Conservation (phyloP, 495 filamentous ascomycete species). For the Talaromyces borbonicus region DNA sequence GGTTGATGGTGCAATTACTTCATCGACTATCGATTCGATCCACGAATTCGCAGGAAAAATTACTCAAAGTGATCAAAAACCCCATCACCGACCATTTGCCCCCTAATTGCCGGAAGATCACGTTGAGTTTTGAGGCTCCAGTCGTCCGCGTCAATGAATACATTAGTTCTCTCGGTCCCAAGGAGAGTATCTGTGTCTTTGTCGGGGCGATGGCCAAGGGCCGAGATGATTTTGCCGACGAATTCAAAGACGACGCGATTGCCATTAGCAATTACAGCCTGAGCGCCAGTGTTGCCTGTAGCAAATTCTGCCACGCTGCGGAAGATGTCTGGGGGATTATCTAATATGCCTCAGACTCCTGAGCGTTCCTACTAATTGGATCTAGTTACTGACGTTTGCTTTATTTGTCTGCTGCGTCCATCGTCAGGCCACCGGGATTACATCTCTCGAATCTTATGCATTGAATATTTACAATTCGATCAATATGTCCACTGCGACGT, state of each 20-base stretch:
- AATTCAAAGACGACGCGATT: conserved; percentile 91
- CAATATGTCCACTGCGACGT: too few relatives aligned
- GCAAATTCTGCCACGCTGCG: conserved; percentile 97
- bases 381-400: conserved; percentile 1
- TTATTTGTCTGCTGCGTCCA: background rate
- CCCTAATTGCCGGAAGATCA: conserved; percentile 94
- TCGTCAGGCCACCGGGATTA: background rate
- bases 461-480: conserved; percentile 2
- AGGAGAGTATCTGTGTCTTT: conserved; percentile 94
- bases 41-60: conserved; percentile 91
- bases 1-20: conserved; percentile 97
- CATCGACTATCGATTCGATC: conserved; percentile 94
- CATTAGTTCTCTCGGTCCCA: conserved; percentile 60
- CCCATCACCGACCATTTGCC: conserved; percentile 95
- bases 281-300: conserved; percentile 93
- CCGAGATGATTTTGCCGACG: conserved; percentile 87
- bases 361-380: background rate
- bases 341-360: conserved; percentile 26
- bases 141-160: conserved; percentile 86
- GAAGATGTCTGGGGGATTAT: conserved; percentile 95
- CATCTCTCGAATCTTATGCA: background rate
- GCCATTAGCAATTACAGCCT: conserved; percentile 97
- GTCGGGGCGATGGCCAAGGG: conserved; percentile 98
- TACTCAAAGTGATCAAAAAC: conserved; percentile 94
- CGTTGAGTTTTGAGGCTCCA: conserved; percentile 80